A percentile compares a stretch with the other conserved stretches of the same genome.
phyloP scores from a whole-genome alignment of 192 early-diverging fungal species.

The Tieghemiomyces parasiticus region DNA sequence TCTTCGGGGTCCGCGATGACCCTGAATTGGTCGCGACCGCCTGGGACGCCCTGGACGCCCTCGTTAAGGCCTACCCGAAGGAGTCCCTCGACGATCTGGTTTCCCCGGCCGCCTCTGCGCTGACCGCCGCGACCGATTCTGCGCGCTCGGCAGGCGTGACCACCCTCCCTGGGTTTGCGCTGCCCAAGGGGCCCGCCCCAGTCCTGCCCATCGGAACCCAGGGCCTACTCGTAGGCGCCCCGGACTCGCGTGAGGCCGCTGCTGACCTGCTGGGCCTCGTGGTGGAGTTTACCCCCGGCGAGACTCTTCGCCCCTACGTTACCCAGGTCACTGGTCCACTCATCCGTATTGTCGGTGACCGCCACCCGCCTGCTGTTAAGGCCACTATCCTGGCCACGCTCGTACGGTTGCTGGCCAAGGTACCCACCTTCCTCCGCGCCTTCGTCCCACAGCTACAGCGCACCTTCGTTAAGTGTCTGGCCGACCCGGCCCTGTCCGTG shows the following conservation, averaged over 20 bases:
- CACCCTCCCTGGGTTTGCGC: slow-evolving; percentile 48
- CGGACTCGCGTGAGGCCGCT: slow-evolving; percentile 71
- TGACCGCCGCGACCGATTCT: slow-evolving; percentile 37
- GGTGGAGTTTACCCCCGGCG: slow-evolving; percentile 34
- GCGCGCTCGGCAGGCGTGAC: slow-evolving; percentile 21
- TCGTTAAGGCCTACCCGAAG: slow-evolving; percentile 72
- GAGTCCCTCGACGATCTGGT: slow-evolving; percentile 79
- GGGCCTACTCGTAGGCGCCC: slow-evolving; percentile 75
- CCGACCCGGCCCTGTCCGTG: slow-evolving; percentile 60
- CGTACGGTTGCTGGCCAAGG: slow-evolving; percentile 61
- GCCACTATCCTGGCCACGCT: slow-evolving; percentile 81
- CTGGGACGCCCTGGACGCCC: slow-evolving; percentile 67
- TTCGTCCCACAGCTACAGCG: slow-evolving; percentile 98
- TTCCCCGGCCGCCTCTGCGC: slow-evolving; percentile 40
- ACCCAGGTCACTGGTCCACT: slow-evolving; percentile 94
- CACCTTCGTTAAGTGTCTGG: slow-evolving; percentile 82
- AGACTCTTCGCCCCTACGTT: slow-evolving; percentile 73
- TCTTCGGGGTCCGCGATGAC: slow-evolving; percentile 39
- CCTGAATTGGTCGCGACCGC: slow-evolving; percentile 46
- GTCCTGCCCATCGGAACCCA: slow-evolving; percentile 86
- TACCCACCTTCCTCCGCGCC: slow-evolving; percentile 79
- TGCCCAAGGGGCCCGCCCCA: slow-evolving; percentile 87
- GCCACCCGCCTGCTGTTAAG: slow-evolving; percentile 83
- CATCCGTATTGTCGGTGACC: slow-evolving; percentile 95
- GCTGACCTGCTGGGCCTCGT: slow-evolving; percentile 75